Conservation (phyloP, 768 basidiomycete species). For the Xanthoconium purpureum region DNA sequence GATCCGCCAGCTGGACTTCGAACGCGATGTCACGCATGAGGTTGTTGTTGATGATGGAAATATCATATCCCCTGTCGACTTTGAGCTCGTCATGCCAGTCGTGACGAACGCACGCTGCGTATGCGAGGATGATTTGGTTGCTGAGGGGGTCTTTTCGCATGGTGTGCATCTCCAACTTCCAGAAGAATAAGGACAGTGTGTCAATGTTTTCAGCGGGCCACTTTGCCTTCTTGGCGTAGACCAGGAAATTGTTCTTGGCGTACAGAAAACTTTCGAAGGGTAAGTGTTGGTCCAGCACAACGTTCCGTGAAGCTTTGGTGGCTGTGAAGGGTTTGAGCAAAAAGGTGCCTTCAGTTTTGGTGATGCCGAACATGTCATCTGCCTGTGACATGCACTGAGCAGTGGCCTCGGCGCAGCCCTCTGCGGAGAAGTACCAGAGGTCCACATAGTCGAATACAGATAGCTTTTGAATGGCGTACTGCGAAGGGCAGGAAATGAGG, state of each 20-base stretch:
- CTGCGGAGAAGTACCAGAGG: background rate
- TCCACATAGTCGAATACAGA: background rate
- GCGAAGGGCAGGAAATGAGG: background rate
- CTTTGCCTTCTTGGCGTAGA: background rate
- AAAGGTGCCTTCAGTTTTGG: background rate
- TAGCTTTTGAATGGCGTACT: background rate
- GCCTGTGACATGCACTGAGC: background rate
- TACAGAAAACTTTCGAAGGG: background rate
- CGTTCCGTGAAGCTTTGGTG: background rate
- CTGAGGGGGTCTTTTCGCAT: background rate
- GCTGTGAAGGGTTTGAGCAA: background rate
- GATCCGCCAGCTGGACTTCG: background rate
- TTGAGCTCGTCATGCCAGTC: background rate
- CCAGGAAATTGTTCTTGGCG: background rate
- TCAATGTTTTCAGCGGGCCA: background rate
- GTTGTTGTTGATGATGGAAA: background rate
- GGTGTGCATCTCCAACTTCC: background rate
- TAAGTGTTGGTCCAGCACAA: background rate
- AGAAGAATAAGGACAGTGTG: background rate
- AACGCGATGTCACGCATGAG: background rate
- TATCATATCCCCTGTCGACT: background rate
- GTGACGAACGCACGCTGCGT: background rate
- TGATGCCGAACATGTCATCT: background rate
- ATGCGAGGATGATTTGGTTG: background rate
- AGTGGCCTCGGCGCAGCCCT: background rate